phyloP scores from a whole-genome alignment of 495 filamentous ascomycete species.

The Penicillium nucicola region DNA sequence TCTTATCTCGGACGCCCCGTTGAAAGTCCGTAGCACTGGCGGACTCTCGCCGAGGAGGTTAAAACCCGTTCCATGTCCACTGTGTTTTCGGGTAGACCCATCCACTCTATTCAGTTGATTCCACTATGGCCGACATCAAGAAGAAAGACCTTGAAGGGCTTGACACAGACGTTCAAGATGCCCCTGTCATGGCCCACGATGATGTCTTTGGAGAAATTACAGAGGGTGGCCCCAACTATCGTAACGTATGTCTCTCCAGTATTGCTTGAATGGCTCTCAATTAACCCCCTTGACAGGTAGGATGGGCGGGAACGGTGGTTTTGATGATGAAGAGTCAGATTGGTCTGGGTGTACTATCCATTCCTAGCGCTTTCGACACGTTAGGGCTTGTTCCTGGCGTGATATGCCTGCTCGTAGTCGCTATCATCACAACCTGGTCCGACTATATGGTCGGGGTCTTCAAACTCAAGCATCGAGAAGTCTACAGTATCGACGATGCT shows the following conservation, averaged over 20 bases:
- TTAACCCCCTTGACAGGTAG: slow-evolving; percentile 23
- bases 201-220: slow-evolving; percentile 8
- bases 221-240: slow-evolving; percentile 3
- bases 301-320: slow-evolving; percentile 32
- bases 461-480: slow-evolving; percentile 61
- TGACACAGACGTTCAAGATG: not conserved
- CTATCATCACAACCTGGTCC: slow-evolving; percentile 67
- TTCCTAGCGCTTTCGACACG: slow-evolving; percentile 57
- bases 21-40: no score
- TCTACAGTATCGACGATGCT: slow-evolving; percentile 67
- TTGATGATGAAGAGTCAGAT: slow-evolving; percentile 49
- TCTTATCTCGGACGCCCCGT: no score
- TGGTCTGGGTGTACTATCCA: slow-evolving; percentile 59
- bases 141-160: slow-evolving; percentile 6
- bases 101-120: not conserved
- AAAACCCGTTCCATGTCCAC: no score
- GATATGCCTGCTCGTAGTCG: slow-evolving; percentile 52
- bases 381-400: slow-evolving; percentile 56
- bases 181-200: not conserved
- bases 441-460: slow-evolving; percentile 71
- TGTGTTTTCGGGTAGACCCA: no score
- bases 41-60: no score
- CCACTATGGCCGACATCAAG: slow-evolving; percentile 1
- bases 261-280: not conserved
- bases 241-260: not conserved